Evolutionary conservation across 108 stramenopile species (phyloP), one percentile per base, ranked within the genome.

Genomic region (Schizochytrium sp.): DNA sequence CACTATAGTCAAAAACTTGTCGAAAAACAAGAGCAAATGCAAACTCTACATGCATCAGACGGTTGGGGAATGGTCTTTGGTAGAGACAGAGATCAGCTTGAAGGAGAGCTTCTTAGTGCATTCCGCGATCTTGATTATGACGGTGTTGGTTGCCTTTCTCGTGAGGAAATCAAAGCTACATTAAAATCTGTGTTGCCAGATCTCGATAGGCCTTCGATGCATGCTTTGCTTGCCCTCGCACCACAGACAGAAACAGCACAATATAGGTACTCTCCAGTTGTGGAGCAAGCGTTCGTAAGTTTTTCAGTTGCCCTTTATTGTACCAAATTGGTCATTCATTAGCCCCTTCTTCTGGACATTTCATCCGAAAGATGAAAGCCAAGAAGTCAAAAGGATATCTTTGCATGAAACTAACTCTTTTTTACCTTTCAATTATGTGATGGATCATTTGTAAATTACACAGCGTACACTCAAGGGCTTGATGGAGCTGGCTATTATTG

Each of bases 61-160:
- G 76, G 76, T 28, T 83, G 76, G 76, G 76, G 76, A 5, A 55
- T 83, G 76, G 76, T 83, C 76, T 83, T 83, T 83, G 76, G 76
- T 8, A 17, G 53, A 17, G 76, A 83, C 76, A 46, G 76, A 40
- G 76, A 83, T 40, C 53, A 49, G 47, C 53, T 83, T 1, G 76
- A 83, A 42, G 76, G 28, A 17, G 76, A 83, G 76, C 76, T 83
- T 28, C 40, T 83, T 17, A 53, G 15, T 10, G 76, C 47, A 12
- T 83, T 83, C 40, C 15, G 53, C 50, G 28, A 83, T 8, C 76
- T 83, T 42, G 76, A 83, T 40, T 10, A 40, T 13, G 53, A 83
- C 28, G 76, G 76, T 17, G 47, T 53, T 53, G 53, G 50, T 1
- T 83, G 76, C 76, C 40, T 83, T 47, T 55, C 76, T 47, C 47